These are phyloP conservation scores for Sporothrix inflata DNA, from an alignment of 2,329 filamentous ascomycete species.

Conservation along the genomic window DNA sequence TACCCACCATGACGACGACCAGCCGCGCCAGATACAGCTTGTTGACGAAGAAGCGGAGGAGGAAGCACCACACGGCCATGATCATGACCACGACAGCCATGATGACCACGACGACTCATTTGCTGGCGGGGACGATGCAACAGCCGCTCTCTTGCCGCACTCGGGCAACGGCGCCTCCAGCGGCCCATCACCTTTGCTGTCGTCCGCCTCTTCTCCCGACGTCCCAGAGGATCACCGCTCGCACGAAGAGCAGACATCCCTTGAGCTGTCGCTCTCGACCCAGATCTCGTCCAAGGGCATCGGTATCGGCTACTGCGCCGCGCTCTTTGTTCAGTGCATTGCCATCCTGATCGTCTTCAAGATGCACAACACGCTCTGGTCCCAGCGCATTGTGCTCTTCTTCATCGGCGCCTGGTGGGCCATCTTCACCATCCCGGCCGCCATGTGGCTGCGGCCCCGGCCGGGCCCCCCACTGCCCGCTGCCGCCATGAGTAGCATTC, in stretches of 20 bases:
- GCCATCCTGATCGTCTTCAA: slow-evolving; percentile 76
- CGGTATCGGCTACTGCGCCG: slow-evolving; percentile 89
- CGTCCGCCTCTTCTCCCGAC: not conserved
- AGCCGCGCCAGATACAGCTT: slow-evolving; percentile 38
- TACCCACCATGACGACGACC: slow-evolving; percentile 26
- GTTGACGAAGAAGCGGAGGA: slow-evolving; percentile 42
- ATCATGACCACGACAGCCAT: slow-evolving; percentile 36
- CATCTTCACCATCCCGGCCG: slow-evolving; percentile 83
- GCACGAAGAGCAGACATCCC: slow-evolving; percentile 57
- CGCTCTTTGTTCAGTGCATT: slow-evolving; percentile 79
- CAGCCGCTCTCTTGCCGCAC: slow-evolving; percentile 50
- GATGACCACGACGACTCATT: slow-evolving; percentile 39
- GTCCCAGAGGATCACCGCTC: not conserved
- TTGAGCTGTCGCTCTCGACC: slow-evolving; percentile 80
- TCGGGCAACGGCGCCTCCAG: slow-evolving; percentile 25
- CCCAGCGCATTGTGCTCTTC: slow-evolving; percentile 83
- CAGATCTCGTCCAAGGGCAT: slow-evolving; percentile 91
- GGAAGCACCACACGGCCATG: slow-evolving; percentile 37
- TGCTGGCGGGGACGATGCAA: slow-evolving; percentile 47
- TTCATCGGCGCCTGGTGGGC: slow-evolving; percentile 92
- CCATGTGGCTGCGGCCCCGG: slow-evolving; percentile 82
- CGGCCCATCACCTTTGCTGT: not conserved
- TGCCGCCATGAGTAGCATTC: slow-evolving; percentile 34
- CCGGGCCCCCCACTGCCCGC: slow-evolving; percentile 78
- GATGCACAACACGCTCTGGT: slow-evolving; percentile 78